Evolutionary conservation across 805 yeast species (phyloP), one percentile per base, ranked within the genome.

Genomic region (Barnettozyma wickerhamii): DNA sequence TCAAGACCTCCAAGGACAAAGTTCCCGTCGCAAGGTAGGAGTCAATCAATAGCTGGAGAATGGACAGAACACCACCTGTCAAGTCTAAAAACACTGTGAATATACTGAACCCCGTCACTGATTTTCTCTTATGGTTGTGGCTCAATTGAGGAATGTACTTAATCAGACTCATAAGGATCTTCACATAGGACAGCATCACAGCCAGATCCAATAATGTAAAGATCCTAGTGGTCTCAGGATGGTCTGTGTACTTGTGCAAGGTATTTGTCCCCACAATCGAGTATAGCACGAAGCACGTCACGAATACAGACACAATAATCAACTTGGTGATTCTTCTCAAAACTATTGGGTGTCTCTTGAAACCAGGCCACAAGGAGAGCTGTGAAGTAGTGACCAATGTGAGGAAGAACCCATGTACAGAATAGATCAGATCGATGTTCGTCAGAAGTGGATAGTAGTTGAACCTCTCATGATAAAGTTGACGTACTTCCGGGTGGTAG

Each of bases 91-190:
- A 38, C 1, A 65, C 64, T 2, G 70, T 63, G 10, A 87, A 74
- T 47, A 91, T 75, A 41, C 96, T 83, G 52, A 93, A 81, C 2
- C 98, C 98, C 42, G 77, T 74, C 41, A 89, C 89, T 5, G 95
- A 84, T 53, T 81, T 78, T 49, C 95, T 75, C 35, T 68, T 68
- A 59, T 80, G 76, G 63, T 91, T 91, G 56, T 85, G 95, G 42
- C 75, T 65, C 40, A 91, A 84, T 62, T 91, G 99, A 0, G 99
- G 99, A 21, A 84, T 62, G 50, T 76, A 72, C 49, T 76, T 76
- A 33, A 72, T 59, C 34, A 74, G 52, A 24, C 79, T 73, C 65
- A 74, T 68, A 13, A 58, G 37, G 13, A 76, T 66, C 55, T 76
- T 76, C 42, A 72, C 55, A 45, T 66, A 67, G 1, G 73, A 63